These are phyloP conservation scores for Cryptococcus jaspeensis DNA, from an alignment of 1,284 basidiomycete genomes.

Conservation along the genomic window DNA sequence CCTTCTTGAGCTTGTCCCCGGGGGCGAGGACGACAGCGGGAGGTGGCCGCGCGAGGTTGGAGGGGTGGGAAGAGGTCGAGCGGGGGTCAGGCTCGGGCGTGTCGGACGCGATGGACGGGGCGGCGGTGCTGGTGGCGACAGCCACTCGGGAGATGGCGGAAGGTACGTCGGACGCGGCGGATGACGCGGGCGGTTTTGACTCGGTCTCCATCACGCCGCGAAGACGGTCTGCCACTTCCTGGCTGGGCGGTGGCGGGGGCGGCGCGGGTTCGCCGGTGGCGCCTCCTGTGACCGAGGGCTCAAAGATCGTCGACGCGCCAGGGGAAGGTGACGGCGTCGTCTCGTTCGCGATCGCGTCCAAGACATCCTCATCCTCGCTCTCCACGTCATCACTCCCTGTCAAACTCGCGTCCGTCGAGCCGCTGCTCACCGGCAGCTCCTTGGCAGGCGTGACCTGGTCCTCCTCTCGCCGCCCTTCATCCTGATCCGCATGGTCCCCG, in stretches of 20 bases:
- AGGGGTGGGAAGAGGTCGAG: not conserved
- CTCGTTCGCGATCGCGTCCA: conserved; percentile 63
- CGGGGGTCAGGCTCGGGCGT: conserved; percentile 1
- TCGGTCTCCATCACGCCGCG: conserved; percentile 39
- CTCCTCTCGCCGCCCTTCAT: conserved; percentile 54
- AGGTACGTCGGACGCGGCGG: conserved; percentile 22
- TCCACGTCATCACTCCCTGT: conserved; percentile 69
- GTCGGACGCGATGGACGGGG: conserved; percentile 30
- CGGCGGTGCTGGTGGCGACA: conserved; percentile 27
- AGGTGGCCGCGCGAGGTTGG: not conserved
- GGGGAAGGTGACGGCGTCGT: conserved; percentile 27
- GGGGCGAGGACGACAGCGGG: conserved; percentile 29
- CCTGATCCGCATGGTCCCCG: conserved; percentile 50
- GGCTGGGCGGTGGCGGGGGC: conserved; percentile 38
- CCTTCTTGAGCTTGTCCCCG: conserved; percentile 75
- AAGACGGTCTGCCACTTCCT: conserved; percentile 38
- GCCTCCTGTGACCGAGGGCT: not conserved
- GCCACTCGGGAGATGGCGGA: conserved; percentile 24
- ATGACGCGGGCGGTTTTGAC: conserved; percentile 9
- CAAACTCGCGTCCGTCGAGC: conserved; percentile 53
- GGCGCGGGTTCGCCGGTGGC: conserved; percentile 4
- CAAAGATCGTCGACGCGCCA: conserved; percentile 11
- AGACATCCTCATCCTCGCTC: conserved; percentile 62
- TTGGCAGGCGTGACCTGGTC: conserved; percentile 60
- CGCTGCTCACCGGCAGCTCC: conserved; percentile 65